These are phyloP conservation scores for Saccharum hybrid DNA, from an alignment of 202 grass and related monocot genomes.

Conservation along the genomic window DNA sequence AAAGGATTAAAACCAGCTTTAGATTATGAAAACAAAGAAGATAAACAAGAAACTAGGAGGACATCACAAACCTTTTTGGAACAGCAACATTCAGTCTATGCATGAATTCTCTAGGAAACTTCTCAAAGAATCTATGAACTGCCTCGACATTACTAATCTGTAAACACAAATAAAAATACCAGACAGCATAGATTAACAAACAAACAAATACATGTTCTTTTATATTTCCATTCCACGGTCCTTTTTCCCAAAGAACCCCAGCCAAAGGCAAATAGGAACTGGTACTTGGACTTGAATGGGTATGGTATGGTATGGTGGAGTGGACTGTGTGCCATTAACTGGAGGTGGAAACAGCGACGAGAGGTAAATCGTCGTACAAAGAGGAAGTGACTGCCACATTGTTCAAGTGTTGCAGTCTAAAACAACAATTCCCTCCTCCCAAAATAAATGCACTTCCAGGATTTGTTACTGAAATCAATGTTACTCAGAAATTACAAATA, in stretches of 20 bases:
- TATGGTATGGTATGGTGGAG: slow-evolving; percentile 1
- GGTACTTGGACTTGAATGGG: neutral
- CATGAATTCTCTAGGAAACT: slow-evolving; percentile 93
- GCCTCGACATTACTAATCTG: slow-evolving; percentile 89
- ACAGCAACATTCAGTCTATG: slow-evolving; percentile 70
- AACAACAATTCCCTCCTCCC: neutral
- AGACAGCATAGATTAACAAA: slow-evolving; percentile 40
- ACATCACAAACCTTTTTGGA: slow-evolving; percentile 64
- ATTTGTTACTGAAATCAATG: neutral
- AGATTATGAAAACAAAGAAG: slow-evolving; percentile 31
- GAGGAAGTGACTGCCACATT: neutral
- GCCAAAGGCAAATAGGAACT: neutral
- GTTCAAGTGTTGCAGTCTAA: neutral
- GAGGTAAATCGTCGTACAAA: neutral
- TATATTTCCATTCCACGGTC: neutral
- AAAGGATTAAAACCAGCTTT: slow-evolving; percentile 47
- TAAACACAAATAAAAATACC: slow-evolving; percentile 30
- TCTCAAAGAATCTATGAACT: slow-evolving; percentile 88
- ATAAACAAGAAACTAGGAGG: slow-evolving; percentile 33
- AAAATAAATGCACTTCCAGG: neutral
- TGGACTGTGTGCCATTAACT: neutral
- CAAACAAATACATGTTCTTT: neutral
- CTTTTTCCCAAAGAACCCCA: neutral
- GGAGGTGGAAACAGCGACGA: neutral
- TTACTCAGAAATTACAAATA: neutral